Conservation (phyloP, 495 filamentous ascomycete species). For the Sabuloglossum arenarium region DNA sequence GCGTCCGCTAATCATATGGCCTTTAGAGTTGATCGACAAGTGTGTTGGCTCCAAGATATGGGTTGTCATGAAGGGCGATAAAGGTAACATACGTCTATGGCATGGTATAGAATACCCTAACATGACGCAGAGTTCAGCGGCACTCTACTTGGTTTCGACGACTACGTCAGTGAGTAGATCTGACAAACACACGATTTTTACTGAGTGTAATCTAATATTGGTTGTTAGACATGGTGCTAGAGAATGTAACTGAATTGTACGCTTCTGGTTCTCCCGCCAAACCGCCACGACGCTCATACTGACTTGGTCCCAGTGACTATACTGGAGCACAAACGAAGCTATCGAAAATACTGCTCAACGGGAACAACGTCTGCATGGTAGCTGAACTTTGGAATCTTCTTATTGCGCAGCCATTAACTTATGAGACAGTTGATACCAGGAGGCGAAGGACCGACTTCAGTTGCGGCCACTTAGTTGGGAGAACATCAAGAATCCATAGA, state of each 20-base stretch:
- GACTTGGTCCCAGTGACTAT: conserved; percentile 52
- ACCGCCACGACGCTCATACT: not conserved
- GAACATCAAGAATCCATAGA: not conserved
- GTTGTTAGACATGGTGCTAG: conserved; percentile 76
- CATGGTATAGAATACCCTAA: not conserved
- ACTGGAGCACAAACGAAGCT: conserved; percentile 68
- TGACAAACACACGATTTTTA: not conserved
- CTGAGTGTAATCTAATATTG: conserved; percentile 5
- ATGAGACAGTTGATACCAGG: conserved; percentile 8
- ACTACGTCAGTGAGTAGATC: conserved; percentile 85
- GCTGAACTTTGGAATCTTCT: not conserved
- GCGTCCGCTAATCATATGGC: not conserved
- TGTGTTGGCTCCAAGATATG: conserved; percentile 94
- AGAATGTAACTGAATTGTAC: conserved; percentile 94
- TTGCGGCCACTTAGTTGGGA: not conserved
- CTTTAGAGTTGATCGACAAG: conserved; percentile 85
- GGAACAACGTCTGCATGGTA: conserved; percentile 99
- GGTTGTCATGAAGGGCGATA: conserved; percentile 98
- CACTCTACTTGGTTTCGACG: conserved; percentile 85
- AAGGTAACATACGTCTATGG: conserved; percentile 29
- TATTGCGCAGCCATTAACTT: not conserved
- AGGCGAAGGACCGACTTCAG: conserved; percentile 9
- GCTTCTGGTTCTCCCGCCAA: not conserved
- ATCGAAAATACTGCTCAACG: conserved; percentile 87
- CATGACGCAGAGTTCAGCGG: conserved; percentile 62